Evolutionary conservation across 129 eudicot species (phyloP), one percentile per base, ranked within the genome.

Genomic region (Centella asiatica): DNA sequence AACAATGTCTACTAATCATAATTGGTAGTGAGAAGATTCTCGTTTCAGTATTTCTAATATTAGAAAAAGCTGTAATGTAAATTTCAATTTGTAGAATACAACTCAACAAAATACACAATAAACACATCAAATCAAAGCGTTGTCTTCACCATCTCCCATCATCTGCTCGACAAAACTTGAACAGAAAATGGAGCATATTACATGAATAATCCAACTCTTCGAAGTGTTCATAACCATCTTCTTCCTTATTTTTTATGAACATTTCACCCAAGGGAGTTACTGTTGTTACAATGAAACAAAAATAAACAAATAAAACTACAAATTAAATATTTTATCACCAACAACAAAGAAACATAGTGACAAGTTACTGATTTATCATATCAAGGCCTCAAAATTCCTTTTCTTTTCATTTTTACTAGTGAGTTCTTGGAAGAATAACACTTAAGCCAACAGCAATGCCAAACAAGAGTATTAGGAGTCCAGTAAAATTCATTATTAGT

Each of bases 401-500:
- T 33, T 39, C 14, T 7, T 4, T 14, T 36, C 17, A 17, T 36
- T 11, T 1, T 18, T 12, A 55, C 25, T 32, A 57, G 17, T 57
- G 18, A 45, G 69, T 51, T n/a, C 69, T 44, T 0, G 82, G 82
- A 70, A 81, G 77, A 33, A 72, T 56, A 69, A 85, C 74, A 33
- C 63, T 51, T 24, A 88, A 40, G 64, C 78, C 79, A 47, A 88
- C 90, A 52, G 78, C 69, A 18, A 75, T 54, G 18, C 79, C 96
- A 10, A 85, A 81, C 37, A 82, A 71, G 40, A 85, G 72, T 25
- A 88, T 60, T 29, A 85, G 62, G 44, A 88, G 65, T 17, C 89
- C 94, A 1, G 78, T 82, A 65, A 88, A 88, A 65, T 88, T 88
- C 19, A 88, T 45, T 3, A 88, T 42, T 22, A 85, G 79, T 8